Percentiles rank a stretch among this genome's conserved stretches.
Conservation (phyloP, 2,329 filamentous ascomycete species). For the Fusarium musae region DNA sequence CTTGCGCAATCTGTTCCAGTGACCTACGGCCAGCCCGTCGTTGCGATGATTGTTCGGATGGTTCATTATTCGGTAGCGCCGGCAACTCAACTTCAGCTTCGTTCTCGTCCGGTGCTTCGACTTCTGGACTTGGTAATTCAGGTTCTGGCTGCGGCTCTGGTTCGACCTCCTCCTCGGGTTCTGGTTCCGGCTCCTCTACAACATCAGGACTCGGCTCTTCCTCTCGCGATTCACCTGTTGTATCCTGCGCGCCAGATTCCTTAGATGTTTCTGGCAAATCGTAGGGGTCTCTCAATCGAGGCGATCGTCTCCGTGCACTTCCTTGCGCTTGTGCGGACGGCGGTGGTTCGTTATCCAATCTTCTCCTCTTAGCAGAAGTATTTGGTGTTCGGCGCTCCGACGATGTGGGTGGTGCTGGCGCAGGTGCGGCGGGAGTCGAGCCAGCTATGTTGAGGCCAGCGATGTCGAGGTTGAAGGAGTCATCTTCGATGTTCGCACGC, state of each 20-base stretch:
- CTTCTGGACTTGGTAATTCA: constrained; percentile 22
- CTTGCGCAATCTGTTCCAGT: constrained; percentile 52
- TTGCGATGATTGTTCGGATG: constrained; percentile 17
- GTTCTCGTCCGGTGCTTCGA: not conserved
- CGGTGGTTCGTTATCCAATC: constrained; percentile 45
- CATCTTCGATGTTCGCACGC: constrained; percentile 67
- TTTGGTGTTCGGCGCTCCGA: constrained; percentile 56
- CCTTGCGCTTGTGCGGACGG: constrained; percentile 16
- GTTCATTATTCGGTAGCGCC: constrained; percentile 24
- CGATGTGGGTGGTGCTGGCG: constrained; percentile 38
- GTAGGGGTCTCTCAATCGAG: constrained; percentile 41
- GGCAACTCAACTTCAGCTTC: constrained; percentile 39
- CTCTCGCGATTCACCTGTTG: not conserved
- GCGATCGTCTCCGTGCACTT: constrained; percentile 31
- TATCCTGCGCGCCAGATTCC: constrained; percentile 39
- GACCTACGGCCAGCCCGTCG: constrained; percentile 20
- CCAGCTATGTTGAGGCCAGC: constrained; percentile 52
- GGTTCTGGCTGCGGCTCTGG: not conserved
- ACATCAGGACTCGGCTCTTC: not conserved
- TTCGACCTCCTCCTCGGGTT: not conserved
- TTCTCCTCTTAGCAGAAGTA: constrained; percentile 60
- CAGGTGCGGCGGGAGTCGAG: constrained; percentile 39
- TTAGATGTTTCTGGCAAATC: constrained; percentile 47
- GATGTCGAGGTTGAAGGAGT: constrained; percentile 67
- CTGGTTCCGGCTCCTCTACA: not conserved